These are phyloP conservation scores for Spergularia azorica DNA, from an alignment of 179 eudicot genomes.

Conservation along the genomic window DNA sequence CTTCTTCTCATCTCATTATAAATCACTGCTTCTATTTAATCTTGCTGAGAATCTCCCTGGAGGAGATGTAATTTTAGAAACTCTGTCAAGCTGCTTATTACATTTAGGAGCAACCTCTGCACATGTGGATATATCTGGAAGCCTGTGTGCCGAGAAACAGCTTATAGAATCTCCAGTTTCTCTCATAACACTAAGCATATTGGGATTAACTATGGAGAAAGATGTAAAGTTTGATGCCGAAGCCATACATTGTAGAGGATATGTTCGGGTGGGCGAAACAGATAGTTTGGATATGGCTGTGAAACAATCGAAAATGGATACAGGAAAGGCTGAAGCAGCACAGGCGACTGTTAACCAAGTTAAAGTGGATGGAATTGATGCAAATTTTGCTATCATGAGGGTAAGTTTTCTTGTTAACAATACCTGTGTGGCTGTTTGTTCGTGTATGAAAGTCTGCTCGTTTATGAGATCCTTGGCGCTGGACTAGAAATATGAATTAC, in stretches of 20 bases:
- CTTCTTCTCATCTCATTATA: slow-evolving; percentile 59
- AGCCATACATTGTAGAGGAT: slow-evolving; percentile 43
- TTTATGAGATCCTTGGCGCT: not conserved
- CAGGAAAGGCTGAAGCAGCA: slow-evolving; percentile 83
- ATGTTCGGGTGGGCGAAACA: slow-evolving; percentile 61
- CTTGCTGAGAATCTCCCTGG: slow-evolving; percentile 93
- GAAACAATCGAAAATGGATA: slow-evolving; percentile 56
- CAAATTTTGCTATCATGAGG: slow-evolving; percentile 86
- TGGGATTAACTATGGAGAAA: slow-evolving; percentile 44
- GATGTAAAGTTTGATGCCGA: slow-evolving; percentile 37
- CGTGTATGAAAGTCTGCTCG: not conserved
- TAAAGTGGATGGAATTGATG: slow-evolving; percentile 90
- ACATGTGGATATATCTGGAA: slow-evolving; percentile 39
- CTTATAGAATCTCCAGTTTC: slow-evolving; percentile 45
- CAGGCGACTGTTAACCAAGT: slow-evolving; percentile 82
- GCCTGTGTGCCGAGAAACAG: slow-evolving; percentile 33
- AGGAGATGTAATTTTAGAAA: slow-evolving; percentile 75
- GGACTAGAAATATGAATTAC: not conserved
- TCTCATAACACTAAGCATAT: slow-evolving; percentile 47
- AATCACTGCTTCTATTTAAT: slow-evolving; percentile 67
- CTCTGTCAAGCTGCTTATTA: slow-evolving; percentile 59
- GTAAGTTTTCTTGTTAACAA: slow-evolving; percentile 27
- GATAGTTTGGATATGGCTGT: slow-evolving; percentile 70
- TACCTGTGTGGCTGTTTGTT: not conserved
- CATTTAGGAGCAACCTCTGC: slow-evolving; percentile 39